Evolutionary conservation across 1,284 basidiomycete species (phyloP), one percentile per base, ranked within the genome.

Genomic region (Tetrapyrgos nigripes): DNA sequence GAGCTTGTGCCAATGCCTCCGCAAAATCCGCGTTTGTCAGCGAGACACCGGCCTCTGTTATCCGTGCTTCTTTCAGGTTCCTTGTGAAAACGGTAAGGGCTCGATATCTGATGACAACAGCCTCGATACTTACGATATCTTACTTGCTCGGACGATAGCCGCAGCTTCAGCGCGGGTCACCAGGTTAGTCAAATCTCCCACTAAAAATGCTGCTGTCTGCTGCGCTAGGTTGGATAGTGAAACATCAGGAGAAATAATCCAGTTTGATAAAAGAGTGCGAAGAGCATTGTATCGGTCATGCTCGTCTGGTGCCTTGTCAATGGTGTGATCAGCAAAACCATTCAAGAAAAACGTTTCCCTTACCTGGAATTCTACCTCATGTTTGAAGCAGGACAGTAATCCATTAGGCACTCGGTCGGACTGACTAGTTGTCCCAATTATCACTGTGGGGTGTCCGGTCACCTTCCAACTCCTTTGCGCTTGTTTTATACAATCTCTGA

Each of bases 161-260:
- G 81, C 79, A 26, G 85, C 76, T 53, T 82, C 79, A 0, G 94
- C 87, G 33, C 88, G 84, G 28, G 73, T 73, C 1, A 93, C 84
- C 1, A 99, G 80, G 63, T 92, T 84, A 11, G 80, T 81, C 4
- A 99, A 81, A 73, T 99, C 97, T 11, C 82, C 85, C 1, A 95
- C 93, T 35, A 96, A 87, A 10, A 99, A 80, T 1, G 96, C 96
- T 8, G 97, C 97, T 2, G 96, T 97, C 71, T 97, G 94, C 3
- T 87, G 86, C 3, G 97, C 95, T 4, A 99, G 70, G 14, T 78
- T 74, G 47, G 78, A 74, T 26, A 96, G 64, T 11, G 90, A 91
- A 1, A 97, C 89, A 74, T 99, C 97, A 0, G 91, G 84, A 0
- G 89, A 86, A 26, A 97, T 69, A 0, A 70, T 62, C 27, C 76